Evolutionary conservation across 73 alveolate species (phyloP).

Genomic region (Tetrahymena borealis): DNA sequence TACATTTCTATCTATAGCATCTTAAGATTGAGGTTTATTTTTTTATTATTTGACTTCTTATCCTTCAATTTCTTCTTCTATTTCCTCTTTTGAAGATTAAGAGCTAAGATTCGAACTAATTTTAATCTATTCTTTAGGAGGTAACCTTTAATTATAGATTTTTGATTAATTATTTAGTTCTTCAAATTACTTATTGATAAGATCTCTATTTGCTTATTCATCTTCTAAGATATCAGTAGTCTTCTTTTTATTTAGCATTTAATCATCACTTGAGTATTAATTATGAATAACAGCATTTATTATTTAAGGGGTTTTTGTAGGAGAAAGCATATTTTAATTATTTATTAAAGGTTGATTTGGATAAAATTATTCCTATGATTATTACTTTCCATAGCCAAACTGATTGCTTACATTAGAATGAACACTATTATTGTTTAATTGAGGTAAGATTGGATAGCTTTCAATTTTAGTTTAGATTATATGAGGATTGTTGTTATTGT

Average conservation of each 20-base stretch:
- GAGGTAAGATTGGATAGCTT: not conserved
- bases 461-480: not conserved
- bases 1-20: not conserved
- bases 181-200: not conserved
- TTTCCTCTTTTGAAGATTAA: not conserved
- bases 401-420: not conserved
- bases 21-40: not conserved
- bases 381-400: not conserved
- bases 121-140: not conserved
- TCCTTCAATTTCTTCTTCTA: not conserved
- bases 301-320: not conserved
- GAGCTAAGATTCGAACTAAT: not conserved
- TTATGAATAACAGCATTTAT: not conserved
- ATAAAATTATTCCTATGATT: not conserved
- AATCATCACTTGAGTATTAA: not conserved
- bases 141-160: not conserved
- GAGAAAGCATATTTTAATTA: not conserved
- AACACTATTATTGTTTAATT: not conserved
- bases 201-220: not conserved
- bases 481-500: not conserved
- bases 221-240: not conserved
- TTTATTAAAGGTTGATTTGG: not conserved
- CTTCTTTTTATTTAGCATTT: not conserved
- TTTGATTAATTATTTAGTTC: not conserved
- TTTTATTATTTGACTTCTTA: not conserved